Evolutionary conservation across 2,329 filamentous ascomycete species (phyloP), one percentile per base, ranked within the genome.

Genomic region (Alternaria panax): DNA sequence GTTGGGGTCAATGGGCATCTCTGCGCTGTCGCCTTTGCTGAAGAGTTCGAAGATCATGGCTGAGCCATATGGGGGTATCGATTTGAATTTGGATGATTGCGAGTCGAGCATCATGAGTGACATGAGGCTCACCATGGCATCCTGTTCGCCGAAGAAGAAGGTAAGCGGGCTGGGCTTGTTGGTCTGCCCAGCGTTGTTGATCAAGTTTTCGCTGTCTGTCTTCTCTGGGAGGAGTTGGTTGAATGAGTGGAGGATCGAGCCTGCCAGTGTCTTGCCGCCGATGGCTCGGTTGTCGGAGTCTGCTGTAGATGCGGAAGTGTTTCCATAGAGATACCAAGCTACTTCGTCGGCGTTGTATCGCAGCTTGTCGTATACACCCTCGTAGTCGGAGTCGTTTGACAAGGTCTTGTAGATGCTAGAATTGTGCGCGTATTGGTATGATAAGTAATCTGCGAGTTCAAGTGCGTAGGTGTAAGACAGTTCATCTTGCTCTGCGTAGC

Each of bases 381-480:
- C 57, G 47, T 66, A 69, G 4, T 59, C 32, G 1, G 72, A 67
- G 48, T 75, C 67, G 45, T 73, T 74, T n/a, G 67, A 48, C n/a
- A 82, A 66, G 1, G 69, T 60, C 3, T 68, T 59, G 47, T 75
- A 69, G 22, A 81, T 74, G 6, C 78, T 81, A 9, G 68, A 66
- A 64, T 88, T 86, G 73, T 88, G 85, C 18, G 78, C 67, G 51
- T 80, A 80, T 38, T 82, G 78, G 70, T 88, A 88, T 30, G 82
- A 80, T 43, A 88, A 73, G 65, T 84, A 87, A 60, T 88, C 85
- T 54, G 81, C 85, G 60, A 88, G 84, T 12, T 79, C 68, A 60
- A 82, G 80, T 2, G 86, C 85, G 57, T 87, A 84, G 9, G 70
- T 72, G 68, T 86, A 87, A 54, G 80, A 80, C 73, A 71, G 48